Evolutionary conservation across 2,329 filamentous ascomycete species (phyloP), one percentile per base, ranked within the genome.

Genomic region (Curvularia eragrostidis): DNA sequence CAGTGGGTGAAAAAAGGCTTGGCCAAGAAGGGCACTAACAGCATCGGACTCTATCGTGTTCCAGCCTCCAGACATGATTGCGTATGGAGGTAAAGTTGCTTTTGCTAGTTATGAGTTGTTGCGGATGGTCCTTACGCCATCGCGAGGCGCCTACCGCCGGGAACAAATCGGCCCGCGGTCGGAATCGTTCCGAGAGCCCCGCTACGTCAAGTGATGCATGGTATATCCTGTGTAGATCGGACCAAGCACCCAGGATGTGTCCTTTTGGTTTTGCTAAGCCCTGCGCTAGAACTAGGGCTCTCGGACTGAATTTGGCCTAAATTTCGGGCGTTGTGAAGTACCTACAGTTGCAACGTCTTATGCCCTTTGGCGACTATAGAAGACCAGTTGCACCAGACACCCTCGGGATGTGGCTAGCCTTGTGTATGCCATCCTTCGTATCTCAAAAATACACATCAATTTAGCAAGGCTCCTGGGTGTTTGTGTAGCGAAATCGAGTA

Each of bases 31-130:
- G 43, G 55, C 60, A 81, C 86, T 68, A 85, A 96, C 93, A 78
- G 94, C 94, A 82, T 98, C 94, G 3, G 63, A 66, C 54, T 66
- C 63, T 55, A 66, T 66, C 2, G 63, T 66, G 13, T 66, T 66
- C 63, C 63, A 66, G 39, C 62, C 64, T 51, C 62, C 64, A 52
- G 64, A 66, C 64, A 64, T 64, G 42, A 23, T 52, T 58, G 52
- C 52, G 28, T 32, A 42, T 48, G 2, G n/a, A 39, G 36, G 13
- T 21, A 46, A 23, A 12, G 24, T 49, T 36, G 19, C n/a, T 48
- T 36, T 21, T 48, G 48, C 42, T 21, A 39, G 53, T 53, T 49
- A 54, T 56, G 56, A 56, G 61, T 48, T 63, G 57, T 56, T 48
- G 52, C 36, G 50, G 48, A 39, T 49, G 43, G 52, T 46, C 54